Evolutionary conservation across 345 rosid species (phyloP).

Genomic region (Ailanthus altissimus): DNA sequence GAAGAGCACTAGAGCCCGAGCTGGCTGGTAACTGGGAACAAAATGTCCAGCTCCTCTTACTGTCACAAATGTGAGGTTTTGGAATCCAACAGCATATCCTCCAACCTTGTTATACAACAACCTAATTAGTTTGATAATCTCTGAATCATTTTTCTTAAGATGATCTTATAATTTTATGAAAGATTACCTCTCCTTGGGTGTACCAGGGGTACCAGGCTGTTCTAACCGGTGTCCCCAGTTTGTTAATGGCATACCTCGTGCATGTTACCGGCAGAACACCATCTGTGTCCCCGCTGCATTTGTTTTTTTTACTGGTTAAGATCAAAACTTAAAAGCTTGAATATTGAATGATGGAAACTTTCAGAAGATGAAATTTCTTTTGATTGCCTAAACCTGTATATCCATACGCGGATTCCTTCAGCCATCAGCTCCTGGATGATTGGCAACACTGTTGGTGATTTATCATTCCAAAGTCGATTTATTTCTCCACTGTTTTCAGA

Average conservation of each 20-base stretch:
- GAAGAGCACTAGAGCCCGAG: conserved; percentile 24
- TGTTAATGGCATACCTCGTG: conserved; percentile 27
- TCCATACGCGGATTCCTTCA: conserved; percentile 18
- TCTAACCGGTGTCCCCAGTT: conserved; percentile 1
- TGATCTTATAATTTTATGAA: not conserved
- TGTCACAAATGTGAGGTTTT: conserved; percentile 27
- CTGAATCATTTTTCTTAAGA: not conserved
- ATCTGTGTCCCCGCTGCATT: conserved; percentile 31
- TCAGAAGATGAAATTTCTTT: not conserved
- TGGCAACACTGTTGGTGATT: conserved; percentile 22
- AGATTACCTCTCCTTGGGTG: conserved; percentile 26
- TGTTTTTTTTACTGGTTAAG: not conserved
- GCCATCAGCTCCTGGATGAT: conserved; percentile 30
- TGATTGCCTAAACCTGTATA: conserved; percentile 17
- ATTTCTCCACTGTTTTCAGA: conserved; percentile 22
- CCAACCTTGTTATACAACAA: conserved; percentile 12
- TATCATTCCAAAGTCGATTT: conserved; percentile 25
- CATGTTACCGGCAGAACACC: conserved; percentile 22
- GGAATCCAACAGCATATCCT: conserved; percentile 27
- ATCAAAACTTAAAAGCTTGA: not conserved
- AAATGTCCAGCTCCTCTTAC: conserved; percentile 30
- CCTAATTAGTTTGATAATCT: not conserved
- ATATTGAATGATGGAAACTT: not conserved
- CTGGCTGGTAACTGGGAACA: conserved; percentile 31
- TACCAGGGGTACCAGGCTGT: conserved; percentile 30